Evolutionary conservation across 2,329 filamentous ascomycete genomes (phyloP).

Genomic region (Massarina eburnea): DNA sequence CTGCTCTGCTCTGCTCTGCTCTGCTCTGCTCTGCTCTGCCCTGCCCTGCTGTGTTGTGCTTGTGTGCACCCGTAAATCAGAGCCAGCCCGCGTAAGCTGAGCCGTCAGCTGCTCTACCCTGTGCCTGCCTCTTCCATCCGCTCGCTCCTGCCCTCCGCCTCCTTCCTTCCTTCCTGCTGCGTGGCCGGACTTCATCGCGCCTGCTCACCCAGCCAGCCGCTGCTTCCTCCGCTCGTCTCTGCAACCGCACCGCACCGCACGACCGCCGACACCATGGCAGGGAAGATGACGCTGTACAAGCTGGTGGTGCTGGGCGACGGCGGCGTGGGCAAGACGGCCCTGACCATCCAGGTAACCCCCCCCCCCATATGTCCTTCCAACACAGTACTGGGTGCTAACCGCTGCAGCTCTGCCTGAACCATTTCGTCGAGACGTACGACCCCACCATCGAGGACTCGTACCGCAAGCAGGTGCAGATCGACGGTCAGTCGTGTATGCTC

Average conservation of each 20-base stretch:
- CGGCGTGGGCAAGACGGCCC: slow-evolving; percentile 89
- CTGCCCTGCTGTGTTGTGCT: no score
- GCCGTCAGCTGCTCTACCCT: background rate
- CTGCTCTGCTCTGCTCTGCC: background rate
- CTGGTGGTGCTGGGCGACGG: slow-evolving; percentile 93
- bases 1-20: background rate
- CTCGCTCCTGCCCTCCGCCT: slow-evolving; percentile 15
- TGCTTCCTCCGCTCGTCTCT: slow-evolving; percentile 22
- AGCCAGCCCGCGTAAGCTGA: slow-evolving; percentile 2
- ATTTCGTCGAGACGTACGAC: slow-evolving; percentile 92
- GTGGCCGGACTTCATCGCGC: slow-evolving; percentile 14
- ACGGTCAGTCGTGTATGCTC: slow-evolving; percentile 93
- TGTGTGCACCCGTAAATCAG: no score
- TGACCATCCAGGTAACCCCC: slow-evolving; percentile 73
- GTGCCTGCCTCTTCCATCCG: background rate
- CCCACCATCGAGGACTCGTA: slow-evolving; percentile 70
- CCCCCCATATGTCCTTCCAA: background rate
- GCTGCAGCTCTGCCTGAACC: slow-evolving; percentile 83
- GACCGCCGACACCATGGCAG: slow-evolving; percentile 78
- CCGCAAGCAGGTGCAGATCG: slow-evolving; percentile 77
- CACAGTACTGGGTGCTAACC: background rate
- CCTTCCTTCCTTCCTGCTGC: slow-evolving; percentile 13
- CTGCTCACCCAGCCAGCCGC: no score
- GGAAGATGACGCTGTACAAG: slow-evolving; percentile 95
- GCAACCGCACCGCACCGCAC: slow-evolving; percentile 9